Evolutionary conservation across 768 basidiomycete species (phyloP).

Genomic region (Mycena metata): DNA sequence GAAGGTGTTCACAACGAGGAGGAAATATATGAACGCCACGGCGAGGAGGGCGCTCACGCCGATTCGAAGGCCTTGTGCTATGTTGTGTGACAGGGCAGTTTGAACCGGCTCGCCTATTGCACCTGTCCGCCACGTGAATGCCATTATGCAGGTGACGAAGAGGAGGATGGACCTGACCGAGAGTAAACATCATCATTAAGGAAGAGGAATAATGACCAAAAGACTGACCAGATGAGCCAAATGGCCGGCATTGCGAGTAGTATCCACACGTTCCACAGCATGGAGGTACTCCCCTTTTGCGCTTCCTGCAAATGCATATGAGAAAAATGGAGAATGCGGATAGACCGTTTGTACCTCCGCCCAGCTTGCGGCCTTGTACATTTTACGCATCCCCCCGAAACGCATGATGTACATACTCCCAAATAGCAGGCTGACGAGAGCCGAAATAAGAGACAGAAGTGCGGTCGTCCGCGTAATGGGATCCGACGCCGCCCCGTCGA

Average conservation of each 20-base stretch:
- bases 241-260: slow-evolving; percentile 65
- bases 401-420: slow-evolving; percentile 73
- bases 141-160: slow-evolving; percentile 61
- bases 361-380: slow-evolving; percentile 72
- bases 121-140: slow-evolving; percentile 65
- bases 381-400: slow-evolving; percentile 72
- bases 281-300: slow-evolving; percentile 38
- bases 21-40: slow-evolving; percentile 59
- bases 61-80: slow-evolving; percentile 56
- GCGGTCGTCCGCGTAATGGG: slow-evolving; percentile 67
- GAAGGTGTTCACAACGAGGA: slow-evolving; percentile 59
- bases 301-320: slow-evolving; percentile 54
- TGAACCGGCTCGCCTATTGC: slow-evolving; percentile 44
- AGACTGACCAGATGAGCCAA: slow-evolving; percentile 66
- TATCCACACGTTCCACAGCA: slow-evolving; percentile 67
- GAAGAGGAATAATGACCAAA: background rate
- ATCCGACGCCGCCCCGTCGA: slow-evolving; percentile 56
- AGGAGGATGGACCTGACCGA: slow-evolving; percentile 58
- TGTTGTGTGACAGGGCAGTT: slow-evolving; percentile 44
- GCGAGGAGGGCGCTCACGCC: slow-evolving; percentile 55
- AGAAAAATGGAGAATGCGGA: background rate
- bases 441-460: slow-evolving; percentile 66
- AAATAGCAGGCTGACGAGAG: slow-evolving; percentile 69
- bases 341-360: slow-evolving; percentile 58
- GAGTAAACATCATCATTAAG: too few relatives aligned